A percentile compares a stretch with the other conserved stretches of the same genome.
Evolutionary conservation across 352 stramenopile genomes (phyloP).

Genomic region (Globisporangium perplexum): DNA sequence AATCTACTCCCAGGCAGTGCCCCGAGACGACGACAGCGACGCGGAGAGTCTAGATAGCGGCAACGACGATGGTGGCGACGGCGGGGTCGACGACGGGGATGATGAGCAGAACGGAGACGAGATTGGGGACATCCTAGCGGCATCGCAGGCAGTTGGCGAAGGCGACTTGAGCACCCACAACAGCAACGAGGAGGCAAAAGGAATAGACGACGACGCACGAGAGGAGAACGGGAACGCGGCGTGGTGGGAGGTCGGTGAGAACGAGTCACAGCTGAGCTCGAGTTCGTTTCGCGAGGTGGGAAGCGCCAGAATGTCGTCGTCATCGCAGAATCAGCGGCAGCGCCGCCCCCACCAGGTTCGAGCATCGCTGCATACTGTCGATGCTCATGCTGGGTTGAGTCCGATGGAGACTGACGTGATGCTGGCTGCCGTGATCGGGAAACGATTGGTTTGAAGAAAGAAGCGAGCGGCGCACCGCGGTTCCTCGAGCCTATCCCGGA

Average conservation of each 20-base stretch:
- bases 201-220: background rate
- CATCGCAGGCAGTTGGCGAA: constrained; percentile 40
- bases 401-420: background rate
- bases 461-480: background rate
- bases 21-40: background rate
- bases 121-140: constrained; percentile 63
- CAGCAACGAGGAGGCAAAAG: background rate
- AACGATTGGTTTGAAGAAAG: background rate
- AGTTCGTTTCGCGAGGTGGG: constrained; percentile 46
- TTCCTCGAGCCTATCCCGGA: background rate
- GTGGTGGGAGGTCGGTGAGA: constrained; percentile 56
- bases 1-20: constrained; percentile 10
- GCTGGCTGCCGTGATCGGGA: background rate
- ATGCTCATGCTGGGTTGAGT: background rate
- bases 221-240: background rate
- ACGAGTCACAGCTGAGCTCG: constrained; percentile 16
- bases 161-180: constrained; percentile 1
- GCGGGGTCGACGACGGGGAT: constrained; percentile 17
- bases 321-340: constrained; percentile 10
- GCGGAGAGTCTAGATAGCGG: constrained; percentile 6
- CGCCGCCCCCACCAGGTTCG: constrained; percentile 25
- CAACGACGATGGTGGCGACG: constrained; percentile 14
- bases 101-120: constrained; percentile 25
- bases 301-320: constrained; percentile 22
- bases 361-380: background rate